Base-by-base conservation (phyloP, 129 eudicot species). In the Tanacetum coccineum region DNA sequence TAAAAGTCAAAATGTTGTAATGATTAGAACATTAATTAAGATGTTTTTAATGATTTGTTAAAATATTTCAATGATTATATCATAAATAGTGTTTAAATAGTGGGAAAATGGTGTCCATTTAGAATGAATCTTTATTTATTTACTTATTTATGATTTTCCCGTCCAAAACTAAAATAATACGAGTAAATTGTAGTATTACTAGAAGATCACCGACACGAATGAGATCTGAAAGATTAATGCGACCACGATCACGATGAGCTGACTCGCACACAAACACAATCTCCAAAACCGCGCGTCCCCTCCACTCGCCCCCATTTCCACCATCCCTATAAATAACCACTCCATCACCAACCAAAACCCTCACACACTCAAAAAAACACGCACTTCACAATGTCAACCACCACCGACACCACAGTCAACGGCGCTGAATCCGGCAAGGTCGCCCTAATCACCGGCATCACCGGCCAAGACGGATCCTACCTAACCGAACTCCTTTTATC, bases 381-480 rank as follows among this genome's bases (percentile, higher is more conserved):
- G 7, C 51, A 26, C 13, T 44, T 59, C 17, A 59, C 81, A 62
- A 87, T 83, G 89, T 82, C 88, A 74, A 58, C 86, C 45, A 74
- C 53, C 49, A 70, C 65, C 74, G 64, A 55, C 80, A 76, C 81
- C 91, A 66, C 82, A 71, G 47, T 56, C 59, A 72, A 70, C 79
- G 73, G 76, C 66, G 71, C 62, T 62, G 77, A 15, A 36, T 40
- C 67, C 6, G 56, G 10, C 18, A 93, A 93, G 66, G 75, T 89
- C 15, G 99, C 99, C 15, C 71, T 93, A 40, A 82, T 93, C 76
- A 82, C 96, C 46, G 99, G 99, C 12, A 93, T 93, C 70, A 93
- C 96, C 0, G 99, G 99, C 52, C 99, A 93, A 72, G 99, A 93
- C 78, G 99, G 99, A 42, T 89, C 96, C 20, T 93, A 93, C 84